Evolutionary conservation across 1,284 basidiomycete genomes (phyloP), one percentile per base, ranked within the genome.

Genomic region (Termitomyces sp.): DNA sequence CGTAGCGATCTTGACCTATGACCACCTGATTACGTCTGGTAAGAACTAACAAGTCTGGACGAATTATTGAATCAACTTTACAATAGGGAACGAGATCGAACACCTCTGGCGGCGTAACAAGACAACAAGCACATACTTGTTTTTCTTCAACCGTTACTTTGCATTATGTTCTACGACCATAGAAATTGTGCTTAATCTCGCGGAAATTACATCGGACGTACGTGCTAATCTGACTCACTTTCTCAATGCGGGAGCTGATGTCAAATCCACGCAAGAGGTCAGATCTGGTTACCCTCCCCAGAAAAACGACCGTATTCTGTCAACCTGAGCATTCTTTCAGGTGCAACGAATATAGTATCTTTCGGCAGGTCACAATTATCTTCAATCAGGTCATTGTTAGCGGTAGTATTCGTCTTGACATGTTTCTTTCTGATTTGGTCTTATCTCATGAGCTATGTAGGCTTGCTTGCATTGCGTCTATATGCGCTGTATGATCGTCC

Each of bases 61-160:
- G 18, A 33, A 4, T 33, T 30, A 7, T 11, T 5, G 5, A 14
- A 8, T 21, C 2, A 21, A 7, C 2, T 45, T 9, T 5, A 13
- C 18, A 18, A 33, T 7, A 45, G 43, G 30, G 11, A 5, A 9
- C 18, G 45, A 47, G 14, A 9, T 19, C 11, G n/a, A 52, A 31
- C 40, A 18, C 30, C 5, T 47, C n/a, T 47, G 44, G 39, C 30
- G 34, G 14, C 31, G 37, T 3, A 10, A 26, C 10, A 47, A 47
- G 30, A 33, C 34, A 19, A 37, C 10, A 18, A 50, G 21, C 34
- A 5, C 41, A 16, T 45, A 38, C 8, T 37, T 42, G 19, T 49
- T 50, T 34, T 44, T 50, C 5, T 26, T 44, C 19, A 38, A 30
- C n/a, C 49, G 50, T 10, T 51, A 46, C 28, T 38, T 46, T 9